Evolutionary conservation across 78 protist species (phyloP).

Genomic region (Creolimax fragrantissima): DNA sequence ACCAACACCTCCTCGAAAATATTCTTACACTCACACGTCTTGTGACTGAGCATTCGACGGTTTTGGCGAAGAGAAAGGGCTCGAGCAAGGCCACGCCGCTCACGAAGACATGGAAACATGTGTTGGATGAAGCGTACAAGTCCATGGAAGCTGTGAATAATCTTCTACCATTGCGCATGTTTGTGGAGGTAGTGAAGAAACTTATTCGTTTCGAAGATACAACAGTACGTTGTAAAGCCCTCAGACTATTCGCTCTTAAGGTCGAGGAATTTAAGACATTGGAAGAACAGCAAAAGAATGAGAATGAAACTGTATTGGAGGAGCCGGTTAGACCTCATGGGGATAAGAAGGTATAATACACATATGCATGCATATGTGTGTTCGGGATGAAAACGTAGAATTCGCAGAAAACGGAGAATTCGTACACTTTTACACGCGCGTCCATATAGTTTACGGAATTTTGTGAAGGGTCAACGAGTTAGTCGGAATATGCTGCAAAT

Average conservation of each 20-base stretch:
- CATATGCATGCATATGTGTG: no score
- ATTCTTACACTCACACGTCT: not conserved
- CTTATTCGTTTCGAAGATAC: constrained; percentile 31
- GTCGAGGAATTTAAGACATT: constrained; percentile 35
- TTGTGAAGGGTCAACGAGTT: no score
- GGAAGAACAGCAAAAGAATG: not conserved
- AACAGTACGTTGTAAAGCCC: constrained; percentile 40
- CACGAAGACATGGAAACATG: not conserved
- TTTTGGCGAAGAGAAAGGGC: not conserved
- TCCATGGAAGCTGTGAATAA: constrained; percentile 32
- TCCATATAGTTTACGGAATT: no score
- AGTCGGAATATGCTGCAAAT: no score
- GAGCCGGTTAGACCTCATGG: not conserved
- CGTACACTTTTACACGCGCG: no score
- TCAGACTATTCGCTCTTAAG: constrained; percentile 21
- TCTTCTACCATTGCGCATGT: constrained; percentile 31
- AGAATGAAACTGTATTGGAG: not conserved
- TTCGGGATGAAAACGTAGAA: no score
- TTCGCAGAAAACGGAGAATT: no score
- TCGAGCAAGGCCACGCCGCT: not conserved
- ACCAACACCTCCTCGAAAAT: not conserved
- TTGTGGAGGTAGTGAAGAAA: constrained; percentile 22
- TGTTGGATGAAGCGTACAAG: not conserved
- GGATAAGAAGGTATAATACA: no score
- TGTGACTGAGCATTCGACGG: not conserved